Evolutionary conservation across 306 rosid genomes (phyloP), one percentile per base, ranked within the genome.

Genomic region (Trifolium subterraneum): DNA sequence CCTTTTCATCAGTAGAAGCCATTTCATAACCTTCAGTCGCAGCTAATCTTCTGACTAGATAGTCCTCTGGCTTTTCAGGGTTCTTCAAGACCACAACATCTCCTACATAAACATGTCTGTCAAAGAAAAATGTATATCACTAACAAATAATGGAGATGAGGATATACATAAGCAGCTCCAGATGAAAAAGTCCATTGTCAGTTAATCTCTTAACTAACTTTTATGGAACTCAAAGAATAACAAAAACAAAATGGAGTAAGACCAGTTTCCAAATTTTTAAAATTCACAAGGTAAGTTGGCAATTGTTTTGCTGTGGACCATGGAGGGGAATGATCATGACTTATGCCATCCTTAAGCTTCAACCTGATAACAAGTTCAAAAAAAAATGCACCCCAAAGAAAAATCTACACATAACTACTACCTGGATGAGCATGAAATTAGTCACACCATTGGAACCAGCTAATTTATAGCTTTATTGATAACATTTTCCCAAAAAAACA

Each of bases 11-110:
- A 1, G 77, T 82, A 75, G 99, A 95, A 70, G 51, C 80, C 98
- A 95, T 90, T 86, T 92, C 98, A 84, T 88, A 84, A 70, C 99
- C 99, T 87, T 86, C 98, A 63, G 83, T 52, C 0, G 99, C 99
- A 81, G 96, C 84, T 80, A 95, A 82, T 85, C 98, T 92, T 85
- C 99, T 85, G 74, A 95, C 89, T 68, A 95, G 80, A 80, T 70
- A 86, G 80, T 78, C 86, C 31, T 85, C 80, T 52, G 81, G 62
- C 29, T 86, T 92, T 82, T 82, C 88, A 6, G 99, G 99, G 79
- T 92, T 90, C 88, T 87, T 90, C 84, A 95, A 55, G 68, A 95
- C 83, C 79, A 95, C 92, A 22, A 95, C 97, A 83, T 95, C 99
- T 86, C 99, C 99, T 62, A 95, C 89, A 85, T 69, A 90, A 67